phyloP scores from a whole-genome alignment of 2,329 filamentous ascomycete species.

The Colletotrichum sublineola region DNA sequence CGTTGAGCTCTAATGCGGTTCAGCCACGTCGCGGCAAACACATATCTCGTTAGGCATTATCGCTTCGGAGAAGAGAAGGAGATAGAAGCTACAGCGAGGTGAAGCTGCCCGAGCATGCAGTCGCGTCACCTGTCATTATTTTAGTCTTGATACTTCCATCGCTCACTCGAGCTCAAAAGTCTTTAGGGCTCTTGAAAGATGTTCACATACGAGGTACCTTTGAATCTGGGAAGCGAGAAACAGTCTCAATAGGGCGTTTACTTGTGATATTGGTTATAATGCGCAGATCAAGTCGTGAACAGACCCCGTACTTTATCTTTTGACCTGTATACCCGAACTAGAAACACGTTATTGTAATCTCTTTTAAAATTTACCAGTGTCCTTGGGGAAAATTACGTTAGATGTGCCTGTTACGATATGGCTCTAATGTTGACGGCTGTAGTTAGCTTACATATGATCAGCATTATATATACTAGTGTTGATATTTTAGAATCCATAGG shows the following conservation, averaged over 20 bases:
- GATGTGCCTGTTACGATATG: not conserved
- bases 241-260: not conserved
- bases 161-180: not conserved
- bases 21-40: not conserved
- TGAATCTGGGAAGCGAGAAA: not conserved
- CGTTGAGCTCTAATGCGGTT: not conserved
- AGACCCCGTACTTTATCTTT: no score
- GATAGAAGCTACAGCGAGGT: not conserved
- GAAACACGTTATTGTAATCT: no score
- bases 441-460: no score
- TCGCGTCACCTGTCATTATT: not conserved
- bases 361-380: no score
- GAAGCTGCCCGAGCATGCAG: not conserved
- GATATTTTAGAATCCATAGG: accelerated
- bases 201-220: not conserved
- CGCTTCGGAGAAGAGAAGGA: not conserved
- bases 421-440: not conserved
- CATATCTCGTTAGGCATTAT: not conserved
- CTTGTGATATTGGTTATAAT: no score
- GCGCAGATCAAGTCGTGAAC: no score
- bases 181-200: not conserved
- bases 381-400: not conserved
- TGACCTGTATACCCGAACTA: no score
- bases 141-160: not conserved
- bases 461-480: not conserved